Evolutionary conservation across 176 grass and related monocot species (phyloP).

Genomic region (Carex pumila): DNA sequence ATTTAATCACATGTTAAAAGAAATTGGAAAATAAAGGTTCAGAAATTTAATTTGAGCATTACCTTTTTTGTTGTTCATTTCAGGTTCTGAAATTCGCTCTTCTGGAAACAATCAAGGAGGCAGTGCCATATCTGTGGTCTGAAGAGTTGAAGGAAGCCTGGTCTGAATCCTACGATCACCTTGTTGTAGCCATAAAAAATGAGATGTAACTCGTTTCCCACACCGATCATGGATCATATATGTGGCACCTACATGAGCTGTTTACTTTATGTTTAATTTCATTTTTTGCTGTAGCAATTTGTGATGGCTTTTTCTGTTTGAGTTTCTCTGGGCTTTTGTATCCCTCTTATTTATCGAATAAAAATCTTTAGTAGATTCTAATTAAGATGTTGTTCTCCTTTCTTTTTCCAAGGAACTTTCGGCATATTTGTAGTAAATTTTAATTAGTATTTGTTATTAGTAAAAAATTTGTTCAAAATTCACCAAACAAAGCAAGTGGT

Average conservation of each 20-base stretch:
- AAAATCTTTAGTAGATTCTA: neutral
- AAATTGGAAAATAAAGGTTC: neutral
- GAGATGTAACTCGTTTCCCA: constrained; percentile 14
- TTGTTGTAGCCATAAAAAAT: constrained; percentile 15
- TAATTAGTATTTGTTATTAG: neutral
- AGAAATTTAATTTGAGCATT: neutral
- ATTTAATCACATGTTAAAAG: neutral
- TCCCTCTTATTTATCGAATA: neutral
- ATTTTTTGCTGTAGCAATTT: neutral
- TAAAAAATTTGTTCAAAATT: no score
- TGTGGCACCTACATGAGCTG: neutral
- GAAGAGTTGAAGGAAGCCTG: constrained; percentile 19
- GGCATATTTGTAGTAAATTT: neutral
- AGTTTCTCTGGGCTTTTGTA: neutral
- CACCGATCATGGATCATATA: neutral
- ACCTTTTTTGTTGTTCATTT: neutral
- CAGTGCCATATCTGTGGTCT: constrained; percentile 13
- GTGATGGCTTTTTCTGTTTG: neutral
- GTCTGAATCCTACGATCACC: constrained; percentile 17
- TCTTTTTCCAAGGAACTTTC: neutral
- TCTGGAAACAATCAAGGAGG: constrained; percentile 20
- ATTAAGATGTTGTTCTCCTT: neutral
- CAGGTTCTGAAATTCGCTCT: constrained; percentile 21
- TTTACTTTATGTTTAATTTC: neutral
- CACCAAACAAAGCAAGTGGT: no score